These are phyloP conservation scores for Saccharomyces hybrid DNA, from an alignment of 1,139 yeast genomes.

Conservation along the genomic window DNA sequence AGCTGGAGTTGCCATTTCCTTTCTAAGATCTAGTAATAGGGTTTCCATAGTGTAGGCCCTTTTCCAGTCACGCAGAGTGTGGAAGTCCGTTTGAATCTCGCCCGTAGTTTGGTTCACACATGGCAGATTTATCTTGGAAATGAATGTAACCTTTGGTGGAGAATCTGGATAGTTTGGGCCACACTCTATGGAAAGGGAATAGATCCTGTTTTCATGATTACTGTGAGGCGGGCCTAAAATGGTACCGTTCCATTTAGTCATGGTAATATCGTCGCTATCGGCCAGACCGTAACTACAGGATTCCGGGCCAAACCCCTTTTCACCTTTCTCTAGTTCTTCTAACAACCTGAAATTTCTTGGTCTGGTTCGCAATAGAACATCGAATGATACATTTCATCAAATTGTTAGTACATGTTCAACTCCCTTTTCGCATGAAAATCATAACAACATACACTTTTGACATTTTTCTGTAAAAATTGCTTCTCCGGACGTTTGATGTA, in stretches of 20 bases:
- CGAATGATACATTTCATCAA: background rate
- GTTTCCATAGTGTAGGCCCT: constrained; percentile 88
- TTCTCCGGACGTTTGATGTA: background rate
- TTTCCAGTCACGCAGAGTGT: constrained; percentile 77
- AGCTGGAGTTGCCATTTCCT: constrained; percentile 74
- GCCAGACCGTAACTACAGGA: constrained; percentile 90
- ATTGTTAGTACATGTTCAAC: constrained; percentile 3
- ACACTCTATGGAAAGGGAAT: constrained; percentile 73
- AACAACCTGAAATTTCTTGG: constrained; percentile 90
- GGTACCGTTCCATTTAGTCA: constrained; percentile 95
- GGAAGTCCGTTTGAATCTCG: constrained; percentile 53
- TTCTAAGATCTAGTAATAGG: constrained; percentile 76
- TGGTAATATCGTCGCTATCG: constrained; percentile 80
- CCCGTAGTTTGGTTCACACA: constrained; percentile 71
- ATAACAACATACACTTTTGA: constrained; percentile 35
- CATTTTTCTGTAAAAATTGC: constrained; percentile 19
- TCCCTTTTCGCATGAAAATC: background rate
- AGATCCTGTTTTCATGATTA: constrained; percentile 87
- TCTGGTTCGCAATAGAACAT: constrained; percentile 34
- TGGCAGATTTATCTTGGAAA: constrained; percentile 81
- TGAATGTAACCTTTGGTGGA: constrained; percentile 77
- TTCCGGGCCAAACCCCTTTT: constrained; percentile 94
- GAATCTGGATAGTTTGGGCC: constrained; percentile 80
- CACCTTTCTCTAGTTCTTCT: constrained; percentile 96
- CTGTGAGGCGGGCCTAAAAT: constrained; percentile 96